A percentile compares a stretch with the other conserved stretches of the same genome.
These are phyloP conservation scores for Pichia phayaonensis DNA, from an alignment of 805 yeast genomes.

Conservation along the genomic window DNA sequence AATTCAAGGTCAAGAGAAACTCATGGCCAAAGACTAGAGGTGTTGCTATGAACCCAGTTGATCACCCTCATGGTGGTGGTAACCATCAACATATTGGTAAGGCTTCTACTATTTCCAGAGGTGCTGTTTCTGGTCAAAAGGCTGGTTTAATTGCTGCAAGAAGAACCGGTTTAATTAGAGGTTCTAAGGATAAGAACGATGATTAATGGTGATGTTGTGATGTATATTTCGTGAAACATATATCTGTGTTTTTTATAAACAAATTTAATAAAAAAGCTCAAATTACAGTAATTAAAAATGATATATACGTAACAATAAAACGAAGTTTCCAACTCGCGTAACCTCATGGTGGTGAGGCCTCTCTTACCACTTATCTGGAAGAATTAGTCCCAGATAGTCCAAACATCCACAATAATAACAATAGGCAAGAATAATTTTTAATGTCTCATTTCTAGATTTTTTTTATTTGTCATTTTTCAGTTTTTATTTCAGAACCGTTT, in stretches of 20 bases:
- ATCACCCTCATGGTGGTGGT: conserved; percentile 99
- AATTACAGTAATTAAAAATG: background rate
- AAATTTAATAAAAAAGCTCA: conserved; percentile 3
- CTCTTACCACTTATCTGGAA: too few species aligned
- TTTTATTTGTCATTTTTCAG: too few species aligned
- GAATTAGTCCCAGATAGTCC: too few species aligned
- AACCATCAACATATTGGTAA: conserved; percentile 99
- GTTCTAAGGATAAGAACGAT: conserved; percentile 70
- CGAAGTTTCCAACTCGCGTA: background rate
- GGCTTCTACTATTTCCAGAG: conserved; percentile 98
- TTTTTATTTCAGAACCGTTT: too few species aligned
- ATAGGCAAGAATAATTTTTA: too few species aligned
- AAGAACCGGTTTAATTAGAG: conserved; percentile 99
- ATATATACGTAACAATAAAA: too few species aligned
- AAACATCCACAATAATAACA: too few species aligned
- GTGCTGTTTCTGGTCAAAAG: conserved; percentile 99
- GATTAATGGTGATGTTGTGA: conserved; percentile 18
- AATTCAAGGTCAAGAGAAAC: conserved; percentile 99
- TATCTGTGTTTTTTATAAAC: conserved; percentile 7
- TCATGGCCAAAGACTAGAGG: conserved; percentile 99
- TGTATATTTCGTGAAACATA: conserved; percentile 1
- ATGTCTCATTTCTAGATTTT: too few species aligned
- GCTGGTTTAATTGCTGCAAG: conserved; percentile 99
- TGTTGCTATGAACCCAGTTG: conserved; percentile 99
- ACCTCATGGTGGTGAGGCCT: background rate